Percentiles rank a stretch among this genome's conserved stretches.
Conservation (phyloP, 345 rosid species). For the Murraya koenigii region DNA sequence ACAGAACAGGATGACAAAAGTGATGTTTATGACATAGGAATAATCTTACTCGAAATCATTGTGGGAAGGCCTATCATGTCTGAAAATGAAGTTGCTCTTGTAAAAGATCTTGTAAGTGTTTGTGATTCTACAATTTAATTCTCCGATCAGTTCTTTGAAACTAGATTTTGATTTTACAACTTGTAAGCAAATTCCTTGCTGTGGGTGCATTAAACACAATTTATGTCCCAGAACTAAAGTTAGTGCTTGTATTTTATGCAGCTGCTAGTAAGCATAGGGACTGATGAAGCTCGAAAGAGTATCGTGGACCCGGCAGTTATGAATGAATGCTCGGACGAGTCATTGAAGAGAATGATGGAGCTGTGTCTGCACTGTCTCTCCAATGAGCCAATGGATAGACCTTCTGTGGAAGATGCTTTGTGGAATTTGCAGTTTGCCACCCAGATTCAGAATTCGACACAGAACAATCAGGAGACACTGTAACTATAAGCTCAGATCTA, state of each 20-base stretch:
- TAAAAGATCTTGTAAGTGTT: constrained; percentile 50
- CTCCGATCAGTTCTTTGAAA: constrained; percentile 1
- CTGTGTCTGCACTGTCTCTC: constrained; percentile 46
- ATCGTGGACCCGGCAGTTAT: constrained; percentile 43
- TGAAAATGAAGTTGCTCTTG: constrained; percentile 30
- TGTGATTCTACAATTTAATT: not conserved
- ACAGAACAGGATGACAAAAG: constrained; percentile 26
- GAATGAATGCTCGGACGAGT: constrained; percentile 53
- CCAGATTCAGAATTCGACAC: constrained; percentile 42
- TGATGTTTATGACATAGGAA: constrained; percentile 55
- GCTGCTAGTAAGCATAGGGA: constrained; percentile 45
- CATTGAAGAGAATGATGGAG: constrained; percentile 48
- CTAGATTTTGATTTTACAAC: not conserved
- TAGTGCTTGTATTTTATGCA: constrained; percentile 17
- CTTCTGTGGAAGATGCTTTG: constrained; percentile 56
- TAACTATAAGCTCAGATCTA: not conserved
- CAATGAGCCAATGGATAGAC: constrained; percentile 33
- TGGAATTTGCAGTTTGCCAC: constrained; percentile 69
- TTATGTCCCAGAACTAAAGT: not conserved
- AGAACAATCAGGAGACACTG: constrained; percentile 1
- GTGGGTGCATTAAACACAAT: not conserved
- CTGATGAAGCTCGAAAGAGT: constrained; percentile 38
- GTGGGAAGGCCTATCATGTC: constrained; percentile 49
- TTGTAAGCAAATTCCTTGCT: not conserved
- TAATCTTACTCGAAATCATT: constrained; percentile 55